phyloP scores from a whole-genome alignment of 192 early-diverging fungal species.

The Gigaspora rosea region DNA sequence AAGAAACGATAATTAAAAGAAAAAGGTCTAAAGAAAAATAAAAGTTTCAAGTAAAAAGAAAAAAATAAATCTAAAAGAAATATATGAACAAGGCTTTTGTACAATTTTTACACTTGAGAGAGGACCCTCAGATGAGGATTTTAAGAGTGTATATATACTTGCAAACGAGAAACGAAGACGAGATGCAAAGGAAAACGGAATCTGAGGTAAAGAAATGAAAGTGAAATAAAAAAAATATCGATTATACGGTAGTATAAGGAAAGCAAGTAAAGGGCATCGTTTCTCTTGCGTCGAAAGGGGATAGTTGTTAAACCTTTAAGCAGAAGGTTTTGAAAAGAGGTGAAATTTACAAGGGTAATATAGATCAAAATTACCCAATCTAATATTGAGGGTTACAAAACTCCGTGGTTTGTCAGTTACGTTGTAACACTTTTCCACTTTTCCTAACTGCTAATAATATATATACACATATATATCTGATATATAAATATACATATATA shows the following conservation, averaged over 20 bases:
- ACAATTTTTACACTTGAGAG: constrained; percentile 35
- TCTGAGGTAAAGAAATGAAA: neutral
- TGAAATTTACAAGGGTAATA: constrained; percentile 24
- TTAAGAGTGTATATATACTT: constrained; percentile 21
- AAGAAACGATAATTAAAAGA: neutral
- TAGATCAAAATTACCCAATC: constrained; percentile 26
- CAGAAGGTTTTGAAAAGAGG: constrained; percentile 4
- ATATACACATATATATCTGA: no score
- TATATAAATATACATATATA: no score
- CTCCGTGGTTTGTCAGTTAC: neutral
- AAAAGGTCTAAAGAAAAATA: constrained; percentile 18
- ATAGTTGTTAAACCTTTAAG: constrained; percentile 6
- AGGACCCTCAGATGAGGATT: neutral
- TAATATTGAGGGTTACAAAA: neutral
- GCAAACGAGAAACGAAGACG: constrained; percentile 23
- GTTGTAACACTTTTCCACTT: no score
- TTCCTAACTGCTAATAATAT: no score
- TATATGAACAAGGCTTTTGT: constrained; percentile 36
- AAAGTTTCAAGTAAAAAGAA: constrained; percentile 2
- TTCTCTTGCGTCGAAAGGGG: constrained; percentile 21
- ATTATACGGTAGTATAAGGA: constrained; percentile 21
- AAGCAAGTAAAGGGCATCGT: constrained; percentile 30
- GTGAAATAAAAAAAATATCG: neutral
- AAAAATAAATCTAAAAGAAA: constrained; percentile 28
- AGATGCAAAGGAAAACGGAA: neutral